Evolutionary conservation across 2,329 filamentous ascomycete species (phyloP), one percentile per base, ranked within the genome.

Genomic region (Fusarium fracticaudum): DNA sequence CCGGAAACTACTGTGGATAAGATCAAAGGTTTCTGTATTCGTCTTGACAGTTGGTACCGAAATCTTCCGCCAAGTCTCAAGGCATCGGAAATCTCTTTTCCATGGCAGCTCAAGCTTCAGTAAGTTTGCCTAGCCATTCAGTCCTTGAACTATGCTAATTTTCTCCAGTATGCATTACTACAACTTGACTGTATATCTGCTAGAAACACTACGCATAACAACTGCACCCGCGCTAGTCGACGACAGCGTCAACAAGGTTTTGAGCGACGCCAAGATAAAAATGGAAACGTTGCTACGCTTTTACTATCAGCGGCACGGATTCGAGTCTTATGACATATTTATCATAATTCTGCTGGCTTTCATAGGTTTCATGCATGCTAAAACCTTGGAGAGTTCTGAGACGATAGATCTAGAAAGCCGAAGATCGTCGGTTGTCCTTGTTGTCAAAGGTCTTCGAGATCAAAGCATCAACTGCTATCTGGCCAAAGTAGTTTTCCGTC

Each of bases 101-200:
- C 45, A 1, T 62, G 62, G 57, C 62, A 65, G 14, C 33, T 65
- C 24, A 62, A 65, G 12, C 38, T 65, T 10, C 62, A 64, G 62
- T 48, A 45, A 20, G 33, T 35, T 35, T 35, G 33, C 3, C 33
- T 35, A 35, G 33, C 33, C 33, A 35, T 35, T 35, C 33, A 8
- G 4, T 35, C 33, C 33, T 35, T 35, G 7, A 1, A 35, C 33
- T 17, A 15, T 35, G 33, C 15, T 35, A 35, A 35, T 35, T 15
- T 35, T 35, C 14, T 31, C 4, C 5, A 62, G 62, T 33, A 62
- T 62, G 31, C 45, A 65, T 4, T 65, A 65, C 17, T 24, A 65
- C 6, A 15, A 45, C 1, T 1, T 60, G 22, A 38, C 4, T 3
- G 17, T 45, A 14, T 59, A 4, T 22, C 53, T 62, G 2, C 10